A percentile compares a stretch with the other conserved stretches of the same genome.
phyloP scores from a whole-genome alignment of 139 green algal species.

The Ulvella scutata region DNA sequence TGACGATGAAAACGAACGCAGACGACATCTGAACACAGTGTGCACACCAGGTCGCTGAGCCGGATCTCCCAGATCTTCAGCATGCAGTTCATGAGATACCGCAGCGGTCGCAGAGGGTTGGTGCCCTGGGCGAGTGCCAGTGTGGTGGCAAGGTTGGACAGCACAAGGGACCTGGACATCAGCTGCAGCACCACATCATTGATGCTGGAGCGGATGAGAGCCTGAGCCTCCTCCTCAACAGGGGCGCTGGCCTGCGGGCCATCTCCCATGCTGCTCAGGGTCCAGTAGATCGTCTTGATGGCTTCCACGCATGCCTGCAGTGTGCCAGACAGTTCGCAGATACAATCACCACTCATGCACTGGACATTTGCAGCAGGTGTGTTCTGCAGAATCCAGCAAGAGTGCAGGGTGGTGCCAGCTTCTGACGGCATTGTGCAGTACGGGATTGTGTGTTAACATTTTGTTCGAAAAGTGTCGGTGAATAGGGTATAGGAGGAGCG shows the following conservation, averaged over 20 bases:
- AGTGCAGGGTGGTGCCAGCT: too few relatives aligned
- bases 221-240: neutral
- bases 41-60: neutral
- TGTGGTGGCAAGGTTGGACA: neutral
- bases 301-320: neutral
- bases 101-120: neutral
- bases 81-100: conserved; percentile 4
- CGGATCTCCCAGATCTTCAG: neutral
- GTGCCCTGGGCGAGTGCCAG: neutral
- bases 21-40: too few relatives aligned
- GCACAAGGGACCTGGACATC: neutral
- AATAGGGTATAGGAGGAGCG: too few relatives aligned
- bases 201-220: neutral
- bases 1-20: too few relatives aligned
- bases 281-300: conserved; percentile 3
- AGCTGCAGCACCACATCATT: neutral
- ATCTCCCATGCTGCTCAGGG: neutral
- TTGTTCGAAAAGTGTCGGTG: too few relatives aligned
- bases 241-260: neutral
- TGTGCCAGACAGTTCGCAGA: too few relatives aligned
- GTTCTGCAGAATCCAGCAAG: too few relatives aligned
- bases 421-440: too few relatives aligned
- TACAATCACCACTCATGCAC: too few relatives aligned
- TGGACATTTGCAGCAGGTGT: too few relatives aligned
- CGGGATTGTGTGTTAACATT: too few relatives aligned